Conservation (phyloP, 2,329 filamentous ascomycete species). For the Colletotrichum neosansevieriae region DNA sequence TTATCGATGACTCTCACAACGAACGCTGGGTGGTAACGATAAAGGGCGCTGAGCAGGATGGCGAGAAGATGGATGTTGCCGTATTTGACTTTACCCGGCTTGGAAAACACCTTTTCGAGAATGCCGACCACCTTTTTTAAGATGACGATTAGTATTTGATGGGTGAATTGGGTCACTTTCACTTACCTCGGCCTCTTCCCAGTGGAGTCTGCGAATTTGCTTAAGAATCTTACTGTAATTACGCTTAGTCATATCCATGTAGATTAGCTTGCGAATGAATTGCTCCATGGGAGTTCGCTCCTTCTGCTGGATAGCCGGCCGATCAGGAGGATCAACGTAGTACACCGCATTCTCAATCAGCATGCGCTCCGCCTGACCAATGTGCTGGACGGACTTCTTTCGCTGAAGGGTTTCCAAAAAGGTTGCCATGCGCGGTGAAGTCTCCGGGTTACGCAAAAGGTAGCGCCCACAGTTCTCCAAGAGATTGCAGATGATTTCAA, state of each 20-base stretch:
- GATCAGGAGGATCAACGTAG: conserved; percentile 94
- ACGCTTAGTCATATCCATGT: conserved; percentile 92
- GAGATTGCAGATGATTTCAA: conserved; percentile 96
- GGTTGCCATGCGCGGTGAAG: conserved; percentile 89
- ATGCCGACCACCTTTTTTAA: conserved; percentile 72
- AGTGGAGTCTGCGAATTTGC: conserved; percentile 94
- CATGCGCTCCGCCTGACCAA: conserved; percentile 97
- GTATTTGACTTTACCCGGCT: conserved; percentile 97
- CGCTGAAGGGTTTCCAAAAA: conserved; percentile 95
- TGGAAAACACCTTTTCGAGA: conserved; percentile 92
- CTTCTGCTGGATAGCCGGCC: conserved; percentile 95
- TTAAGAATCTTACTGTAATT: conserved; percentile 95
- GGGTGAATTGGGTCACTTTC: background rate
- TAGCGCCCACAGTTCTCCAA: conserved; percentile 97
- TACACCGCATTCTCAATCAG: conserved; percentile 98
- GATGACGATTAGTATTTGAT: background rate
- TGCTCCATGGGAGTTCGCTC: conserved; percentile 93
- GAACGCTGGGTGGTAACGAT: conserved; percentile 92
- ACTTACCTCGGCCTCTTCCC: conserved; percentile 88
- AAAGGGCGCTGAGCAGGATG: conserved; percentile 87
- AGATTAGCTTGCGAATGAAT: conserved; percentile 92
- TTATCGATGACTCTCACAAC: conserved; percentile 93
- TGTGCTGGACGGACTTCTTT: conserved; percentile 95
- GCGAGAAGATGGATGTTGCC: conserved; percentile 95
- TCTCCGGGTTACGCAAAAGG: conserved; percentile 90